phyloP scores from a whole-genome alignment of 2,329 filamentous ascomycete species.

The Hypoxylon sp. region DNA sequence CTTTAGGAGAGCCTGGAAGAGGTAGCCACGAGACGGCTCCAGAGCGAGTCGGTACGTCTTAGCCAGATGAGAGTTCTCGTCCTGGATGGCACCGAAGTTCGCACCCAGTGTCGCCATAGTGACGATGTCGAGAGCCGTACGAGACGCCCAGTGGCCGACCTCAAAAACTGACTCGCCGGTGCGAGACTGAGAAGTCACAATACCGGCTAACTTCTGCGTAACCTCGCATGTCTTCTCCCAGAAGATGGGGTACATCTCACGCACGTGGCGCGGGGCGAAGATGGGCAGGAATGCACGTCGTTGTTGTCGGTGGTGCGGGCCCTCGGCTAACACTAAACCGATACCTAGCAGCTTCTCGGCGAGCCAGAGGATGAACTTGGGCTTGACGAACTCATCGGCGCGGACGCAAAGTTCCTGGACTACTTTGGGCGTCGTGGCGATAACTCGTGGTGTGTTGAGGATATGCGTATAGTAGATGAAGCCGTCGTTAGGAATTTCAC shows the following conservation, averaged over 20 bases:
- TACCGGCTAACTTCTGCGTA: slow-evolving; percentile 27
- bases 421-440: slow-evolving; percentile 35
- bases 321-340: slow-evolving; percentile 41
- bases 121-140: slow-evolving; percentile 33
- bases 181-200: slow-evolving; percentile 23
- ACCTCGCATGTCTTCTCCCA: slow-evolving; percentile 46
- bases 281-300: slow-evolving; percentile 45
- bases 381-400: slow-evolving; percentile 45
- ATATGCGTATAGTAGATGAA: slow-evolving; percentile 40
- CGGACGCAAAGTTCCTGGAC: slow-evolving; percentile 32
- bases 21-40: slow-evolving; percentile 34
- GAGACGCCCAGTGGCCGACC: slow-evolving; percentile 34
- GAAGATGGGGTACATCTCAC: slow-evolving; percentile 44
- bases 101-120: slow-evolving; percentile 34
- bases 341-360: slow-evolving; percentile 37
- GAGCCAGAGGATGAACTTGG: slow-evolving; percentile 26
- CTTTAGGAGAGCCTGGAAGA: slow-evolving; percentile 34
- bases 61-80: slow-evolving; percentile 35
- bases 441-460: slow-evolving; percentile 35
- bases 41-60: slow-evolving; percentile 35
- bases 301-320: slow-evolving; percentile 46
- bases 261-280: slow-evolving; percentile 45
- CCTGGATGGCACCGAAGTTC: slow-evolving; percentile 35
- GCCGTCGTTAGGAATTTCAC: slow-evolving; percentile 31
- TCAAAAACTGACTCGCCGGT: slow-evolving; percentile 24